These are phyloP conservation scores for Ceratocystis harringtonii DNA, from an alignment of 2,329 filamentous ascomycete species.

Conservation along the genomic window DNA sequence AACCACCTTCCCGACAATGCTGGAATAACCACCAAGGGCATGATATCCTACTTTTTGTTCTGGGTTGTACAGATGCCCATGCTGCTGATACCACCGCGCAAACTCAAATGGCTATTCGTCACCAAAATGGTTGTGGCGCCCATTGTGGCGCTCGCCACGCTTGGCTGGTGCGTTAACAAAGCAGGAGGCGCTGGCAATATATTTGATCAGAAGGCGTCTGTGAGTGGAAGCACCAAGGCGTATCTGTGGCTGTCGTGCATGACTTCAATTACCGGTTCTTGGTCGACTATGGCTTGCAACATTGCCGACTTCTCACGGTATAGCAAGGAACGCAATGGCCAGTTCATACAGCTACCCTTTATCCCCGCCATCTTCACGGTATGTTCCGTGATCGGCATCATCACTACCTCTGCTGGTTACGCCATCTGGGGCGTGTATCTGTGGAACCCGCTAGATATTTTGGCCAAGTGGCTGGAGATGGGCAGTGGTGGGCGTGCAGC, in stretches of 20 bases:
- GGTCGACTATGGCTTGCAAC: constrained; percentile 35
- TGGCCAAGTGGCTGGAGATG: constrained; percentile 27
- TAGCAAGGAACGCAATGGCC: constrained; percentile 29
- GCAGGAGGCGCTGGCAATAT: constrained; percentile 18
- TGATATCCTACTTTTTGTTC: constrained; percentile 33
- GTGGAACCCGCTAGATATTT: constrained; percentile 36
- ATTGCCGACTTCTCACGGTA: constrained; percentile 29
- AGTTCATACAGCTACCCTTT: constrained; percentile 33
- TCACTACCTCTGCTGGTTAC: constrained; percentile 32
- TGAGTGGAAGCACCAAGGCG: constrained; percentile 26
- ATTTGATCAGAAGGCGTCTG: constrained; percentile 16
- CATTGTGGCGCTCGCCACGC: constrained; percentile 18
- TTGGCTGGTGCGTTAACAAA: constrained; percentile 28
- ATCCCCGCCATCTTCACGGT: constrained; percentile 35
- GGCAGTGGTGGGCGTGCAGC: constrained; percentile 22
- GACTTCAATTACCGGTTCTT: constrained; percentile 35
- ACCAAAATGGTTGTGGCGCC: constrained; percentile 24
- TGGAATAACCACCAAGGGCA: constrained; percentile 25
- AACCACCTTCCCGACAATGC: constrained; percentile 27
- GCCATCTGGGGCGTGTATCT: constrained; percentile 31
- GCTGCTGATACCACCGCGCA: constrained; percentile 31
- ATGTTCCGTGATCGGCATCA: constrained; percentile 33
- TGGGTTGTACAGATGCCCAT: constrained; percentile 33
- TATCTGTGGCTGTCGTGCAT: constrained; percentile 29
- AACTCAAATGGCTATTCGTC: constrained; percentile 30